These are phyloP conservation scores for Actinidia arguta DNA, from an alignment of 179 eudicot genomes.

Conservation along the genomic window DNA sequence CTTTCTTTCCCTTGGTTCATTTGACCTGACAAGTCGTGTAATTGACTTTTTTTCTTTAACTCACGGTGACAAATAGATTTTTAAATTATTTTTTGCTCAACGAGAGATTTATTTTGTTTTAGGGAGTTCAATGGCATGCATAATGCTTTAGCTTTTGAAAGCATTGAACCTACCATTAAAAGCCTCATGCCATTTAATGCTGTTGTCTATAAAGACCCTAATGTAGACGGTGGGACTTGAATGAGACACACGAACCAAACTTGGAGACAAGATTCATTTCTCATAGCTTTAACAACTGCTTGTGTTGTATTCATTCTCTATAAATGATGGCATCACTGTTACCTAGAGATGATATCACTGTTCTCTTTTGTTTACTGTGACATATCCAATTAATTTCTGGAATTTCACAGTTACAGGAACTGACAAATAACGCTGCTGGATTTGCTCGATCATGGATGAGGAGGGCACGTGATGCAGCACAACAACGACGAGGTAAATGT, in stretches of 20 bases:
- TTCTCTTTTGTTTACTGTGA: not conserved
- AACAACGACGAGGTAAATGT: slow-evolving; percentile 24
- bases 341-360: not conserved
- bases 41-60: too few species aligned
- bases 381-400: slow-evolving; percentile 8
- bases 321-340: too few species aligned
- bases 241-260: not conserved
- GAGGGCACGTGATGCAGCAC: slow-evolving; percentile 29
- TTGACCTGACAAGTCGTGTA: not conserved
- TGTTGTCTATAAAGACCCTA: not conserved
- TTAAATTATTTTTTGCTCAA: too few species aligned
- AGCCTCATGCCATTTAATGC: not conserved
- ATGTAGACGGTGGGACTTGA: slow-evolving; percentile 1
- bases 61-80: too few species aligned
- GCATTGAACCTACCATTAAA: not conserved
- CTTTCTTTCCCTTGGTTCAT: not conserved
- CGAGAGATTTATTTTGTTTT: not conserved
- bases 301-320: not conserved
- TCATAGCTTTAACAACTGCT: not conserved
- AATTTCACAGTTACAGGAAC: slow-evolving; percentile 37
- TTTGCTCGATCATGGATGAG: slow-evolving; percentile 37
- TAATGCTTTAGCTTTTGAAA: not conserved
- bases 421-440: slow-evolving; percentile 23
- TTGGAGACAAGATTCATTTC: not conserved
- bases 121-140: not conserved